Evolutionary conservation across 257 asterid genomes (phyloP), one percentile per base, ranked within the genome.

Genomic region (Petunia secreta): DNA sequence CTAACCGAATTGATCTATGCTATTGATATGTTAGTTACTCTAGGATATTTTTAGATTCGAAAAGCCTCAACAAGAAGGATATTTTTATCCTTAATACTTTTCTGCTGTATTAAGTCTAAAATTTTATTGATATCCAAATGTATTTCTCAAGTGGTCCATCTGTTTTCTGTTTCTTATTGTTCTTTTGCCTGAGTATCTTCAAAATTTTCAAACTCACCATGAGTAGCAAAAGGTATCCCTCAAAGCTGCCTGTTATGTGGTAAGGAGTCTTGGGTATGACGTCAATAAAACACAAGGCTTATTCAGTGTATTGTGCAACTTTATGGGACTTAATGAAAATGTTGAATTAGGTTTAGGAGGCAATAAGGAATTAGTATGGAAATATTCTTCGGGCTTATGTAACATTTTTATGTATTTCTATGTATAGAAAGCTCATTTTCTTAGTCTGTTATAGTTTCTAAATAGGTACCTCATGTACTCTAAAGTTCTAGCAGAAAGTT

Each of bases 191-290:
- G 53, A 66, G 74, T 65, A 5, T 14, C 39, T 13, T 65, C 25
- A 25, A 65, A 65, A 38, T 13, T 65, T 64, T 64, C 71, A 64
- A 64, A 39, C 34, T 65, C 50, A 14, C 74, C 74, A 36, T 66
- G 40, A 9, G 75, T 66, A 41, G 38, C 50, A 41, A 15, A 39
- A 5, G 50, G 11, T 39, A 13, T 64, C 73, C 48, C 50, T 3
- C 50, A 64, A 64, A 39, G 73, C 75, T 14, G 13, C 54, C 6
- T 40, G n/a, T 66, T 66, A 7, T 66, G 53, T 14, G 53, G 75
- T 66, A 66, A 7, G 1, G 75, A 8, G 6, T 15, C 53, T 66
- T 8, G 14, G 53, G 36, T 66, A 15, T 8, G 4, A 66, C 7
- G 53, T 41, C 37, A 66, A 66, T 66, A 37, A 66, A 66, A 14